A percentile compares a stretch with the other conserved stretches of the same genome.
Conservation (phyloP, 208 protist genomes). For the Kentomonas sorsogonicus region DNA sequence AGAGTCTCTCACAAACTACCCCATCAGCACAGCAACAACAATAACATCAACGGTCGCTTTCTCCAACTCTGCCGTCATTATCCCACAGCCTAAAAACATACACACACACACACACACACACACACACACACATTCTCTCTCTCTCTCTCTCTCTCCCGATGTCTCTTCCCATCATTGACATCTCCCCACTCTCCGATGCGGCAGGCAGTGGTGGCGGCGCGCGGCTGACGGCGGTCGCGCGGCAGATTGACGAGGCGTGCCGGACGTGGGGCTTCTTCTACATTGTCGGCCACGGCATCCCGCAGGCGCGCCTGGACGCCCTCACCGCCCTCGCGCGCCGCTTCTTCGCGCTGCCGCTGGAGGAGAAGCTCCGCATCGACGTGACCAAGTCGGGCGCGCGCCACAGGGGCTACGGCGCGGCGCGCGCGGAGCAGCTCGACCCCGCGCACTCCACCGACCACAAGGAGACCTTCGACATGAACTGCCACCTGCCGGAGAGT, state of each 20-base stretch:
- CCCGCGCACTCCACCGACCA: constrained; percentile 36
- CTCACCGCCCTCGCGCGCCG: constrained; percentile 37
- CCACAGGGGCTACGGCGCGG: constrained; percentile 59
- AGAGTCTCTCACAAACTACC: too few relatives aligned
- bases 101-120: background rate
- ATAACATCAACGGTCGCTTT: background rate
- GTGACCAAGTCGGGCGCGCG: constrained; percentile 45
- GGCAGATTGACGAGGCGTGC: constrained; percentile 62
- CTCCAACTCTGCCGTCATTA: background rate
- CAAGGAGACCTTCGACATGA: constrained; percentile 78
- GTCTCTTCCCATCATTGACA: constrained; percentile 66
- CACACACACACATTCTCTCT: background rate
- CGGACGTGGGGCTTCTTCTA: constrained; percentile 82
- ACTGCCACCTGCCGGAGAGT: constrained; percentile 35
- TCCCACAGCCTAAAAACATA: background rate
- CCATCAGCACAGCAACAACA: too few relatives aligned
- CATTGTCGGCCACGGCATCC: constrained; percentile 63
- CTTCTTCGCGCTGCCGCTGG: constrained; percentile 54
- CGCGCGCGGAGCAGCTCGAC: constrained; percentile 47
- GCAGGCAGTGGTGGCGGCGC: too few relatives aligned
- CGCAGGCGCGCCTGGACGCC: constrained; percentile 24
- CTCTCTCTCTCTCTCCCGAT: constrained; percentile 1
- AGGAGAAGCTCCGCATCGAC: constrained; percentile 70
- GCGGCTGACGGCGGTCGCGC: constrained; percentile 37
- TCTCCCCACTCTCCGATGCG: constrained; percentile 40